Base-by-base conservation (phyloP, 208 protist species). In the Blechomonas ayalai region DNA sequence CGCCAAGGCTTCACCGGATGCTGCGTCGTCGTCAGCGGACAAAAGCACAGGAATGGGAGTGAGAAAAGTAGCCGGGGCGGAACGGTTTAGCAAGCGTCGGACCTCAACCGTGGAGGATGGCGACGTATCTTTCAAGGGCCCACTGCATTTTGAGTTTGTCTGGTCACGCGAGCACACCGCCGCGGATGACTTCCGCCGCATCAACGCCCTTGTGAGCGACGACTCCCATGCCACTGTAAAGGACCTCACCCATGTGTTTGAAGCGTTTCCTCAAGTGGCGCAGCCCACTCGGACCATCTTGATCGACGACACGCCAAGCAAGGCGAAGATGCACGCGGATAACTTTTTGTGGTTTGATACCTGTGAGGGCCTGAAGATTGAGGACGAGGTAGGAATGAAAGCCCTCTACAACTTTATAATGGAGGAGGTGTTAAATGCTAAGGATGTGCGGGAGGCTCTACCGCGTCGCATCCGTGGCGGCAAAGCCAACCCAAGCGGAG, bases 231-330 rank as follows among this genome's bases (percentile, higher is more conserved):
- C 85, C 4, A 93, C 85, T 10, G 62, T 93, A 38, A 93, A 93
- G 59, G 81, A 93, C 23, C 56, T 90, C 29, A 29, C 40, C 4
- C 51, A 45, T 29, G 68, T 93, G 22, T 90, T 75, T 43, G 39
- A 51, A 18, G 61, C 72, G 25, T 89, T 74, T 43, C 73, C 77
- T 0, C 29, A 56, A 7, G 73, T 90, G 23, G 79, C 81, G 13
- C 71, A 65, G 19, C 76, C 73, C 20, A 40, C 65, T 20, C 88
- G 87, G 42, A 93, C 85, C 0, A 50, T 93, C 9, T 67, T 93
- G 4, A 79, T 93, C 27, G 85, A 93, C 34, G 81, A 93, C 62
- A 93, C 85, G 3, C 78, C 85, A 1, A 90, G 81, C 55, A 93
- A 93, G 50, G 78, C 75, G 9, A 79, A 77, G 52, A 45, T 51